phyloP scores from a whole-genome alignment of 805 yeast species.

The Myxozyma udenii region DNA sequence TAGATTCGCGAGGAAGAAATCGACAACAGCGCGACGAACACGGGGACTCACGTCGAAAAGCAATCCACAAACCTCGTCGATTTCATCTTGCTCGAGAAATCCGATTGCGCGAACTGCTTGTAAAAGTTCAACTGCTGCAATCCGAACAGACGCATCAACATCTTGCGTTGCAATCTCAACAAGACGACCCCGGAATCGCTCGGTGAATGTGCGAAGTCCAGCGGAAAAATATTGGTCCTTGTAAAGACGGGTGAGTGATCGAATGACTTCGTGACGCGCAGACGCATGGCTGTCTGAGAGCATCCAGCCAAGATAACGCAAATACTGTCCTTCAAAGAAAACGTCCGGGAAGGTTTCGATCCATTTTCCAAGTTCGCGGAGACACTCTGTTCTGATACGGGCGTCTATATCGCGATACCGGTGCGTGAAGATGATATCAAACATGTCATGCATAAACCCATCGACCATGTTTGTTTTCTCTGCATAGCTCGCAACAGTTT shows the following conservation, averaged over 20 bases:
- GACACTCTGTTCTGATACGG: constrained; percentile 65
- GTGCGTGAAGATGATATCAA: constrained; percentile 64
- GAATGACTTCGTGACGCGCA: constrained; percentile 66
- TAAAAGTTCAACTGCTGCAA: constrained; percentile 51
- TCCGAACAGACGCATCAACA: constrained; percentile 54
- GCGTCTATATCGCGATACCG: constrained; percentile 80
- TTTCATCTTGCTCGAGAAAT: constrained; percentile 59
- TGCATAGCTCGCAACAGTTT: constrained; percentile 49
- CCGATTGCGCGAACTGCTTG: constrained; percentile 58
- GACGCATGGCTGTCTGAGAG: constrained; percentile 62
- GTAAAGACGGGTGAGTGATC: constrained; percentile 52
- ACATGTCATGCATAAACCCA: constrained; percentile 61
- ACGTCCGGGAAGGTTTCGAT: constrained; percentile 66
- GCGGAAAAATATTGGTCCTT: constrained; percentile 47
- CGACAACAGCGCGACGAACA: constrained; percentile 50
- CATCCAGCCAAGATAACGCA: constrained; percentile 81
- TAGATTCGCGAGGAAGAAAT: constrained; percentile 44
- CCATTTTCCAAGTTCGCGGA: constrained; percentile 64
- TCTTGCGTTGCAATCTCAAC: constrained; percentile 61
- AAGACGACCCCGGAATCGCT: constrained; percentile 63
- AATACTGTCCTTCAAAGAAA: constrained; percentile 64
- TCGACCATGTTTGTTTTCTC: constrained; percentile 53
- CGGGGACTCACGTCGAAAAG: constrained; percentile 39
- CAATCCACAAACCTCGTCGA: constrained; percentile 45
- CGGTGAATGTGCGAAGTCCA: constrained; percentile 75